Percentiles rank a stretch among this genome's conserved stretches.
Evolutionary conservation across 2,329 filamentous ascomycete species (phyloP).

Genomic region (Alternaria triticimaculans): DNA sequence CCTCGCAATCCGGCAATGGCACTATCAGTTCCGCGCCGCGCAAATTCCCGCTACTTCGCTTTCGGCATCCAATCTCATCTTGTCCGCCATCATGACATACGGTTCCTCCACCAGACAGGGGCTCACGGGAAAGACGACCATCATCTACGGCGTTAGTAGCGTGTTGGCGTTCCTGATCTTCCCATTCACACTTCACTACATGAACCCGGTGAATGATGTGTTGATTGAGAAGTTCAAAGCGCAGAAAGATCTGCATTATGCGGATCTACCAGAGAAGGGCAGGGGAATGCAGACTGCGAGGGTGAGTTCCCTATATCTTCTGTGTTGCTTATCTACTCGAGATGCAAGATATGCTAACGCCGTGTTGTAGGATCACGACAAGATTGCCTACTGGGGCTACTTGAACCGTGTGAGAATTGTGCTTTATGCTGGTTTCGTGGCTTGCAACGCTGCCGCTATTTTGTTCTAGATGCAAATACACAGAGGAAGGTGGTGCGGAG

Average conservation of each 20-base stretch:
- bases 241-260: constrained; percentile 2
- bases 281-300: constrained; percentile 5
- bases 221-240: neutral
- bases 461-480: neutral
- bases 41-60: neutral
- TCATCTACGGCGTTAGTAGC: neutral
- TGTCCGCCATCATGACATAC: neutral
- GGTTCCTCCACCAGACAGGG: neutral
- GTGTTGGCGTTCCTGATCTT: constrained; percentile 1
- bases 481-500: neutral
- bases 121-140: neutral
- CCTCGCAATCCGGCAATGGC: constrained; percentile 3
- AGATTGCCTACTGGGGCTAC: constrained; percentile 4
- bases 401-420: constrained; percentile 1
- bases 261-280: constrained; percentile 1
- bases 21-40: neutral
- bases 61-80: neutral
- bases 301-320: neutral
- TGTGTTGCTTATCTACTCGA: neutral
- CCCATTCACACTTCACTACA: constrained; percentile 1
- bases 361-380: neutral
- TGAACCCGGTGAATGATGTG: neutral
- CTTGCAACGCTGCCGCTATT: neutral
- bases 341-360: neutral
- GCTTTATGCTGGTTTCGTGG: neutral